Conservation (phyloP, 1,284 basidiomycete genomes). For the Microstroma glucosiphilum region DNA sequence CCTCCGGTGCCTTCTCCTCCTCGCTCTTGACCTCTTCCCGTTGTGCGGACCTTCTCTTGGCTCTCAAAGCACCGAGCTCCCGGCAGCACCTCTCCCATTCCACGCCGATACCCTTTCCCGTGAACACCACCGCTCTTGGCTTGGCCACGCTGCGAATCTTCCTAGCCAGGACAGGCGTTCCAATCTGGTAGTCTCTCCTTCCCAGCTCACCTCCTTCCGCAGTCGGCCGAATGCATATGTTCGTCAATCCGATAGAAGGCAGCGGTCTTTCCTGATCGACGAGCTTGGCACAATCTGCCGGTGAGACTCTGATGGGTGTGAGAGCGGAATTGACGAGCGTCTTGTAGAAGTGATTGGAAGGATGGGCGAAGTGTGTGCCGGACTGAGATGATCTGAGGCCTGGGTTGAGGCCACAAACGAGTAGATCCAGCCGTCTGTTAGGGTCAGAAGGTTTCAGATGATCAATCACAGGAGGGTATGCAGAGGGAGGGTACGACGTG, state of each 20-base stretch:
- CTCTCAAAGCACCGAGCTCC: not conserved
- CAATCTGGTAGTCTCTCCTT: not conserved
- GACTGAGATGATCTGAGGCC: slow-evolving; percentile 22
- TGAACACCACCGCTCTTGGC: slow-evolving; percentile 3
- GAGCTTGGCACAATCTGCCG: slow-evolving; percentile 21
- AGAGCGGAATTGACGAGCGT: slow-evolving; percentile 23
- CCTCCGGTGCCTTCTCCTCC: not conserved
- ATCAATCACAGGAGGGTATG: not conserved
- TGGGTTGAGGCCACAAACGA: slow-evolving; percentile 35
- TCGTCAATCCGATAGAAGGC: slow-evolving; percentile 23
- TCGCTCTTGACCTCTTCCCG: not conserved
- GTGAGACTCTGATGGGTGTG: slow-evolving; percentile 22
- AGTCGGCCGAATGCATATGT: slow-evolving; percentile 22
- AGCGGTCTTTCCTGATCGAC: slow-evolving; percentile 17
- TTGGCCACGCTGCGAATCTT: not conserved
- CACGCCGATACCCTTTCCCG: slow-evolving; percentile 1
- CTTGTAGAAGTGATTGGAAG: slow-evolving; percentile 31
- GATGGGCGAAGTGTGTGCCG: slow-evolving; percentile 28
- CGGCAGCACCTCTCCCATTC: slow-evolving; percentile 1
- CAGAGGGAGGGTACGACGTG: not conserved
- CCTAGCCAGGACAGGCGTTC: not conserved
- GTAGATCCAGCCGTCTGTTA: not conserved
- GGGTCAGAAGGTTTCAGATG: not conserved
- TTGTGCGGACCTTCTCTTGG: too few species aligned
- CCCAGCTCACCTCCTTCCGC: slow-evolving; percentile 25